These are phyloP conservation scores for Trichoderma gamsii DNA, from an alignment of 495 filamentous ascomycete genomes.

Conservation along the genomic window DNA sequence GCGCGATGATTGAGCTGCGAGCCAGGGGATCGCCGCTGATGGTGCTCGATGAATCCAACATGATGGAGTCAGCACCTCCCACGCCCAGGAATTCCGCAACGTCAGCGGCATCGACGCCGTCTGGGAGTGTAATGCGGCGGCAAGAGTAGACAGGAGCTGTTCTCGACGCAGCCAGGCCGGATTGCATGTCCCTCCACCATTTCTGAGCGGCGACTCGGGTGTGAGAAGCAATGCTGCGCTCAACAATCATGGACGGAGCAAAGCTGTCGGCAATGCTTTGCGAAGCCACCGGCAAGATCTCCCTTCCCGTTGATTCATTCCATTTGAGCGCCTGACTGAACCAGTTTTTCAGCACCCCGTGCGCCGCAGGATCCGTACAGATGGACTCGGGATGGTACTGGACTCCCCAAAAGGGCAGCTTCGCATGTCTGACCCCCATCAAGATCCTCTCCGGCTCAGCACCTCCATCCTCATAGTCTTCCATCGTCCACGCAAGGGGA, in stretches of 20 bases:
- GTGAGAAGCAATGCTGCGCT: background rate
- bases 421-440: conserved; percentile 66
- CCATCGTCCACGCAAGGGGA: conserved; percentile 63
- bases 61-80: conserved; percentile 37
- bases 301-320: conserved; percentile 34
- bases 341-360: conserved; percentile 67
- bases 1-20: conserved; percentile 61
- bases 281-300: conserved; percentile 20
- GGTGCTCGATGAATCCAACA: conserved; percentile 52
- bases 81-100: conserved; percentile 43
- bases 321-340: conserved; percentile 55
- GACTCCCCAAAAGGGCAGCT: conserved; percentile 80
- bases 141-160: conserved; percentile 24
- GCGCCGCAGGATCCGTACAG: conserved; percentile 69
- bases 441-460: conserved; percentile 49
- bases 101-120: conserved; percentile 36
- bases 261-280: background rate
- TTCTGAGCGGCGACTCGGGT: background rate
- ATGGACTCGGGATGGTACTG: conserved; percentile 96
- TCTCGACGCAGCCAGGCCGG: conserved; percentile 24
- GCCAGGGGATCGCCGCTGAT: conserved; percentile 13
- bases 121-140: conserved; percentile 29
- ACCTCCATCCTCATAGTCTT: conserved; percentile 34
- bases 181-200: conserved; percentile 16
- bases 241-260: background rate